Percentiles rank a stretch among this genome's conserved stretches.
phyloP scores from a whole-genome alignment of 805 yeast species.

The Wickerhamiella parazyma region DNA sequence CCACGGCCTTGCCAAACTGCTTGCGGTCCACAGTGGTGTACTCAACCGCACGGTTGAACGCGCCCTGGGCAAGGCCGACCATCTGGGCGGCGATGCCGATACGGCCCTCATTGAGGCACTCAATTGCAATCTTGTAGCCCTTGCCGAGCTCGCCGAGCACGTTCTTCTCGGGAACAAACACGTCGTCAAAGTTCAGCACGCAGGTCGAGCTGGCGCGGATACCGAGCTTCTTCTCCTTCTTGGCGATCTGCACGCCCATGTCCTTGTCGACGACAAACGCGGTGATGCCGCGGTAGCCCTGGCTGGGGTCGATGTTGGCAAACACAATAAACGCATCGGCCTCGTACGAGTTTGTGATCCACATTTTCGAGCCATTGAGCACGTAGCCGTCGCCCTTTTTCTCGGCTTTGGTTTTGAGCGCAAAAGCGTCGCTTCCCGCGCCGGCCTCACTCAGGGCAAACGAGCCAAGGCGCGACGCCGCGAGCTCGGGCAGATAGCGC shows the following conservation, averaged over 20 bases:
- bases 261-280: conserved; percentile 31
- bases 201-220: conserved; percentile 33
- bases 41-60: conserved; percentile 29
- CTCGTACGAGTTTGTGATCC: conserved; percentile 34
- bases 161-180: conserved; percentile 30
- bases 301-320: conserved; percentile 30
- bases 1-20: conserved; percentile 32
- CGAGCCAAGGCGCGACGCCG: conserved; percentile 27
- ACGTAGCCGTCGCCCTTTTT: conserved; percentile 30
- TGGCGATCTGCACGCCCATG: conserved; percentile 31
- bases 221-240: conserved; percentile 34
- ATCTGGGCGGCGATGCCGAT: conserved; percentile 36
- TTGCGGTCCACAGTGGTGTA: conserved; percentile 30
- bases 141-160: conserved; percentile 32
- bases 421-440: conserved; percentile 34
- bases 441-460: conserved; percentile 31
- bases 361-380: conserved; percentile 32
- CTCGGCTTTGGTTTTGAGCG: conserved; percentile 29
- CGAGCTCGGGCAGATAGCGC: conserved; percentile 30
- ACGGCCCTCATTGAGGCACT: conserved; percentile 32
- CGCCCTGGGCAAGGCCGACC: conserved; percentile 34
- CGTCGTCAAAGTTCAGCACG: conserved; percentile 30
- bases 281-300: conserved; percentile 34
- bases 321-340: conserved; percentile 31
- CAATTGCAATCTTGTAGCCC: conserved; percentile 35